Evolutionary conservation across 1,284 basidiomycete species (phyloP).

Genomic region (Cryptococcus sp.): DNA sequence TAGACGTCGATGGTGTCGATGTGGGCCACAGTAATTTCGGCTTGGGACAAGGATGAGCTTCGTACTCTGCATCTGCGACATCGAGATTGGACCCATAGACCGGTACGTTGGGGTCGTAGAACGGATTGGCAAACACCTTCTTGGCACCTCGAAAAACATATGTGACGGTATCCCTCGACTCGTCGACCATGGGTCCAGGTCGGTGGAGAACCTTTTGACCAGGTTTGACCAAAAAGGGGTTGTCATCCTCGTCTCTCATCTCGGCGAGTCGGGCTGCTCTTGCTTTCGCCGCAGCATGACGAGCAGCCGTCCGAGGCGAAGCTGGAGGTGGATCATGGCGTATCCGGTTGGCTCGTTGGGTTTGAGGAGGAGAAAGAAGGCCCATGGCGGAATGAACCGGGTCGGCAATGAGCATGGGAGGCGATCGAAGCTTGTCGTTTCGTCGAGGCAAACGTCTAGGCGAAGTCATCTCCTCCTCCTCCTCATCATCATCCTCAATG

Average conservation of each 20-base stretch:
- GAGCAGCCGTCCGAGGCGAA: slow-evolving; percentile 1
- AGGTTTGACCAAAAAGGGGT: slow-evolving; percentile 37
- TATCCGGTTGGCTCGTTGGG: slow-evolving; percentile 4
- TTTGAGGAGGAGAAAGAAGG: slow-evolving; percentile 5
- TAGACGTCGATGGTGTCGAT: slow-evolving; percentile 4
- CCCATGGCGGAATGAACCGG: slow-evolving; percentile 2
- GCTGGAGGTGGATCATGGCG: not conserved
- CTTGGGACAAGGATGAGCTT: slow-evolving; percentile 35
- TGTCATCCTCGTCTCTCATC: slow-evolving; percentile 31
- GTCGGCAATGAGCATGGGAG: slow-evolving; percentile 2
- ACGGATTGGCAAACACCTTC: slow-evolving; percentile 41
- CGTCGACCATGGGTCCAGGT: slow-evolving; percentile 15
- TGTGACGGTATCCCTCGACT: slow-evolving; percentile 30
- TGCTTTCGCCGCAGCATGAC: slow-evolving; percentile 5
- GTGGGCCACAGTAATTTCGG: slow-evolving; percentile 39
- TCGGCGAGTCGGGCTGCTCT: slow-evolving; percentile 3
- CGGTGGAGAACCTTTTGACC: slow-evolving; percentile 18
- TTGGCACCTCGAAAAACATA: slow-evolving; percentile 44
- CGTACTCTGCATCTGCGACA: slow-evolving; percentile 33
- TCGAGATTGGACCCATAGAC: slow-evolving; percentile 27
- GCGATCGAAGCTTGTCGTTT: not conserved
- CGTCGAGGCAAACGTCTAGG: not conserved
- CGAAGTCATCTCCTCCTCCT: not conserved
- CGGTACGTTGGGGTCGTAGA: slow-evolving; percentile 10
- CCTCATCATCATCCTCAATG: not conserved